These are phyloP conservation scores for Penicillium capsulatum DNA, from an alignment of 2,329 filamentous ascomycete genomes.

Conservation along the genomic window DNA sequence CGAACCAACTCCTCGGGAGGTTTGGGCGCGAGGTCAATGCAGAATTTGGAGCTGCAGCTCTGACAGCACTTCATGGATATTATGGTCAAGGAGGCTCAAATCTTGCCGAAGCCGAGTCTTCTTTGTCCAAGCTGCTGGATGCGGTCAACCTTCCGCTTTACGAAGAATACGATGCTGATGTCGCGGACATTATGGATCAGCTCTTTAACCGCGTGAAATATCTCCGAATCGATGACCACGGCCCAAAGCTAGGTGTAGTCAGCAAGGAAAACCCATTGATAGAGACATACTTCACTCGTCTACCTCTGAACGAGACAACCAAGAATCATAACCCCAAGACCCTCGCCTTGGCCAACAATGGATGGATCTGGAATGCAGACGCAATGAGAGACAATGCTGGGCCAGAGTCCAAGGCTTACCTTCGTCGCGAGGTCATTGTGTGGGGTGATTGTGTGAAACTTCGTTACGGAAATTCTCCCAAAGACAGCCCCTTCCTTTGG, in stretches of 20 bases:
- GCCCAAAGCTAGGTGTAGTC: slow-evolving; percentile 79
- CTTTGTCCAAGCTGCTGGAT: slow-evolving; percentile 63
- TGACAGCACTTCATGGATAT: slow-evolving; percentile 65
- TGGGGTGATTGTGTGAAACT: slow-evolving; percentile 99
- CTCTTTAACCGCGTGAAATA: slow-evolving; percentile 95
- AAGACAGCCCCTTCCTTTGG: slow-evolving; percentile 93
- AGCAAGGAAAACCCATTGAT: slow-evolving; percentile 74
- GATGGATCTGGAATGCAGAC: slow-evolving; percentile 98
- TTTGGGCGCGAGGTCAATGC: slow-evolving; percentile 70
- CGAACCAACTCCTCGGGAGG: slow-evolving; percentile 72
- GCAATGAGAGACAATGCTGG: slow-evolving; percentile 92
- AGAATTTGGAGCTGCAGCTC: slow-evolving; percentile 62
- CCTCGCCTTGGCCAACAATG: slow-evolving; percentile 86
- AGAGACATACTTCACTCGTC: slow-evolving; percentile 89
- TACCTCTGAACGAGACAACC: slow-evolving; percentile 74
- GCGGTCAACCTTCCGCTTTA: slow-evolving; percentile 86
- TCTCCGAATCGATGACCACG: slow-evolving; percentile 84
- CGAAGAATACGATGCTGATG: slow-evolving; percentile 82
- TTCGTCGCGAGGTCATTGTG: slow-evolving; percentile 92
- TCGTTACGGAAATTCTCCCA: slow-evolving; percentile 72
- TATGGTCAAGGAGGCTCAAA: slow-evolving; percentile 52
- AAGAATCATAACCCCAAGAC: slow-evolving; percentile 70
- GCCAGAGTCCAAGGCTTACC: slow-evolving; percentile 81
- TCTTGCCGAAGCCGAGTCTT: slow-evolving; percentile 46
- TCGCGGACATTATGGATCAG: slow-evolving; percentile 79